Conservation (phyloP, 257 asterid species). For the Solanum clarkiae region DNA sequence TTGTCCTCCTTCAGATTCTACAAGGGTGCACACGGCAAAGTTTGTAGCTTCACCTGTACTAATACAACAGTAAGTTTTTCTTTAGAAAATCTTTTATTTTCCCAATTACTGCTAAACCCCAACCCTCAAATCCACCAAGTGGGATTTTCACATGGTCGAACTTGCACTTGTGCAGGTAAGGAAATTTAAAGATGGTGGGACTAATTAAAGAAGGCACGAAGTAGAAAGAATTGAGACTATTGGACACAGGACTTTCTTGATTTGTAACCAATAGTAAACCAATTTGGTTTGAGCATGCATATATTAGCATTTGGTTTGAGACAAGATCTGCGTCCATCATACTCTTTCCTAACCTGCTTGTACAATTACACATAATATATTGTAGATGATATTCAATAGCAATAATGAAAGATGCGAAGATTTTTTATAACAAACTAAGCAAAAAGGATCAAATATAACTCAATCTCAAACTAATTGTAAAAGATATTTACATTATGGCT, state of each 20-base stretch:
- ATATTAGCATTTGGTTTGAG: no score
- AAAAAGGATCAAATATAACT: background rate
- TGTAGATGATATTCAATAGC: background rate
- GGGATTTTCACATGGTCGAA: background rate
- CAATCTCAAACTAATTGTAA: background rate
- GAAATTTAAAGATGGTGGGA: constrained; percentile 38
- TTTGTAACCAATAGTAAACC: no score
- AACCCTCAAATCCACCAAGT: no score
- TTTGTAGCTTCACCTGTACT: constrained; percentile 36
- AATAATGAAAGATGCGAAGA: background rate
- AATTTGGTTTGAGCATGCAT: no score
- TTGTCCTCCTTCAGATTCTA: constrained; percentile 31
- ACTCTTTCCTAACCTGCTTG: background rate
- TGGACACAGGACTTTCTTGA: no score
- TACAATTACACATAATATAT: accelerated
- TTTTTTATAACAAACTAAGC: no score
- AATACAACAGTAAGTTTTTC: constrained; percentile 20
- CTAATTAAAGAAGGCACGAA: no score
- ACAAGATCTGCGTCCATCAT: background rate
- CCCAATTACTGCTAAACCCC: background rate
- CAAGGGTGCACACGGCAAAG: constrained; percentile 23
- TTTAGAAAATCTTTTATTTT: background rate
- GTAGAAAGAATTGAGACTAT: no score
- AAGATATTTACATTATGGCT: background rate
- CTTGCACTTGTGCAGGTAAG: constrained; percentile 11